Base-by-base conservation (phyloP, 352 stramenopile species). In the Phytophthora citrophthora region DNA sequence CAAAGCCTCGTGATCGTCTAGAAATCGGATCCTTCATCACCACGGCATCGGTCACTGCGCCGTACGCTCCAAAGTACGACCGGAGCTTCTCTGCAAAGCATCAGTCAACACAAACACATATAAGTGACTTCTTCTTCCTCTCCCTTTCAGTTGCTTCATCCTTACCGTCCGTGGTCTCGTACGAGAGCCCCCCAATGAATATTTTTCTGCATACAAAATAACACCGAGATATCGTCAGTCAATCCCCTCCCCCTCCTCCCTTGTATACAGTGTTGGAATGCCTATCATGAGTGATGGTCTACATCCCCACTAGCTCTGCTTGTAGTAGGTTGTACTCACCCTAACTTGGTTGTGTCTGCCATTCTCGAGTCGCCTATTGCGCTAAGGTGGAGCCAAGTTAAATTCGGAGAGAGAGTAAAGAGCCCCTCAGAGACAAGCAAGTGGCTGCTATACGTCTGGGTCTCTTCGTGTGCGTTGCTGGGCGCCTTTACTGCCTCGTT, bases 1-100 rank as follows among this genome's bases (percentile, higher is more conserved):
- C 91, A 66, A 97, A 97, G 41, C 91, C 91, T 48, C 91, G 78
- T 36, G 90, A 97, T 46, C 91, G 84, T 54, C 89, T 82, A 36
- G 91, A 97, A 53, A 97, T 96, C 54, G 89, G 87, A 54, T 97
- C 91, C 67, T 97, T 97, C 91, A 97, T 97, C 65, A 97, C 91
- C 38, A 97, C 90, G 5, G 91, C 91, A 73, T 97, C 91, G 4
- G 90, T 97, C 44, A 97, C 91, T 0, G 81, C 69, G 26, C 91
- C 91, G 52, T 95, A 97, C 27, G 88, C 81, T 50, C 86, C 85
- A 64, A 97, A 97, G 74, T 97, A 96, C 57, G 74, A 69, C 54
- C 90, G 89, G 32, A 97, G 76, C 61, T 96, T 97, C 47, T 97
- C 89, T 97, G 57, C 39, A 60, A 29, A 24, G 13, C 38, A 57